A percentile compares a stretch with the other conserved stretches of the same genome.
Evolutionary conservation across 345 rosid genomes (phyloP).

Genomic region (Rhodamnia argentea): DNA sequence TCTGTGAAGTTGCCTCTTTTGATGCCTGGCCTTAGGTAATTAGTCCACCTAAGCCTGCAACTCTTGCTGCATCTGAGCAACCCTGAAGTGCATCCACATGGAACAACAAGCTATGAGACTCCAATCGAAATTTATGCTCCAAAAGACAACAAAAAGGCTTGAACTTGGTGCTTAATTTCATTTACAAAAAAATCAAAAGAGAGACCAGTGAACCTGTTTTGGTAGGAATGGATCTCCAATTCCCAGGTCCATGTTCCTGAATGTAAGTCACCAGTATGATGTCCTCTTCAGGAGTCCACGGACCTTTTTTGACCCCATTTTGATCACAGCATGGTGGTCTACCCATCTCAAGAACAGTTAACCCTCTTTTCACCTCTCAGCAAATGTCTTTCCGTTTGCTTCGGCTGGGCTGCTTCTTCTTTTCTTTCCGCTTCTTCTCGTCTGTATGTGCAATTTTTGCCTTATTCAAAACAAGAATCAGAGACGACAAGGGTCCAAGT

Average conservation of each 20-base stretch:
- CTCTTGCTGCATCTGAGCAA: conserved; percentile 38
- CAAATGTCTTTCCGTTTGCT: not conserved
- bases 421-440: not conserved
- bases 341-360: conserved; percentile 14
- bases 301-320: conserved; percentile 30
- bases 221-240: conserved; percentile 29
- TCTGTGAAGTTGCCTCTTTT: conserved; percentile 31
- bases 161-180: not conserved
- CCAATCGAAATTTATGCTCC: not conserved
- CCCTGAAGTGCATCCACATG: conserved; percentile 9
- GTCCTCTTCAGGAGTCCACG: conserved; percentile 44
- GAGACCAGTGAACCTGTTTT: conserved; percentile 13
- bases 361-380: not conserved
- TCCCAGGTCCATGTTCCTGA: conserved; percentile 38
- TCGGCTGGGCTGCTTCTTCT: not conserved
- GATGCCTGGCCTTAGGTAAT: conserved; percentile 34
- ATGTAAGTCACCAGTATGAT: conserved; percentile 26
- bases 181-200: not conserved
- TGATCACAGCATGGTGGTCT: conserved; percentile 39
- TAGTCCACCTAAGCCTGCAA: conserved; percentile 41
- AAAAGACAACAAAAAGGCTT: not conserved
- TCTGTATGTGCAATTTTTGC: not conserved
- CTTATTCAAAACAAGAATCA: not conserved
- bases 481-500: conserved; percentile 1
- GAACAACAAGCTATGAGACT: not conserved